A percentile compares a stretch with the other conserved stretches of the same genome.
Conservation (phyloP, 306 rosid genomes). For the Alnus glutinosa region DNA sequence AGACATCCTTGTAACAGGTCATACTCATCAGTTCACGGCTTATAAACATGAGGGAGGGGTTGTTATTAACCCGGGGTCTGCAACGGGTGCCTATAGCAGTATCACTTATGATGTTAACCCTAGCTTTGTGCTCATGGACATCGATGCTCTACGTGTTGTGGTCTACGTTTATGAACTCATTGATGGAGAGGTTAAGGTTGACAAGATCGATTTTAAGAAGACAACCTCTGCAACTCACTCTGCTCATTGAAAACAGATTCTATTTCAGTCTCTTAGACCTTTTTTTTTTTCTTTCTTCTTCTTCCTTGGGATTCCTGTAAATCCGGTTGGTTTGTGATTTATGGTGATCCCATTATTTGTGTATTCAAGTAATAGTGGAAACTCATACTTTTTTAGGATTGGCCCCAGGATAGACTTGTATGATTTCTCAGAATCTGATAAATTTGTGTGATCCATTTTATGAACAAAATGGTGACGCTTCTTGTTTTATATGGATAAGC, state of each 20-base stretch:
- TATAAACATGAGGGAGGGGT: slow-evolving; percentile 99
- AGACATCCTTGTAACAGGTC: slow-evolving; percentile 97
- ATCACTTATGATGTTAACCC: slow-evolving; percentile 96
- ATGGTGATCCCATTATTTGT: slow-evolving; percentile 11
- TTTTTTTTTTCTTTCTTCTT: slow-evolving; percentile 15
- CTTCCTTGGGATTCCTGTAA: background rate
- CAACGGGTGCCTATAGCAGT: slow-evolving; percentile 93
- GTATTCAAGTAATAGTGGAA: slow-evolving; percentile 15
- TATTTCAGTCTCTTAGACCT: slow-evolving; percentile 21
- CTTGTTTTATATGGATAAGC: background rate
- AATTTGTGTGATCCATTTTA: slow-evolving; percentile 16
- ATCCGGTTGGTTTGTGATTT: slow-evolving; percentile 12
- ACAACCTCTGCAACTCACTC: slow-evolving; percentile 66
- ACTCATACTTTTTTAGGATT: slow-evolving; percentile 28
- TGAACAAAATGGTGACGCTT: background rate
- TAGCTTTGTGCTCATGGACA: slow-evolving; percentile 97
- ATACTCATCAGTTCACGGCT: slow-evolving; percentile 95
- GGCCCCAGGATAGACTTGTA: slow-evolving; percentile 20
- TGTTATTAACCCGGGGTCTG: slow-evolving; percentile 97
- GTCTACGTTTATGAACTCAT: slow-evolving; percentile 95
- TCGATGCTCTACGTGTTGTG: slow-evolving; percentile 93
- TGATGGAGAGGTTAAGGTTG: slow-evolving; percentile 98
- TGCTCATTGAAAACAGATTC: slow-evolving; percentile 49
- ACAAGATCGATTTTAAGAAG: slow-evolving; percentile 99
- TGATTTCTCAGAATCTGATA: slow-evolving; percentile 23